A percentile compares a stretch with the other conserved stretches of the same genome.
These are phyloP conservation scores for Cordyceps tenuipes DNA, from an alignment of 2,329 filamentous ascomycete genomes.

Conservation along the genomic window DNA sequence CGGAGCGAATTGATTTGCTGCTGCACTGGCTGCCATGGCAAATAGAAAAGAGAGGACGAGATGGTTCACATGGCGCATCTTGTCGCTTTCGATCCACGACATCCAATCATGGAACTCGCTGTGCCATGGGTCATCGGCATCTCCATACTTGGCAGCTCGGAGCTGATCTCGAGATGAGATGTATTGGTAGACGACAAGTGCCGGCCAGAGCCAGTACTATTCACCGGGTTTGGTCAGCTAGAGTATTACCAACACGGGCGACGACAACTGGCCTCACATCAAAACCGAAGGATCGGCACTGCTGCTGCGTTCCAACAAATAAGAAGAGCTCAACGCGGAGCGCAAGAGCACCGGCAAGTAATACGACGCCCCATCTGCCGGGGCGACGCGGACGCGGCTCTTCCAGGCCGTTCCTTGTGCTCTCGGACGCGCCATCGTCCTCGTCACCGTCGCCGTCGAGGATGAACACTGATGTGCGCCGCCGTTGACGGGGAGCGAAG, in stretches of 20 bases:
- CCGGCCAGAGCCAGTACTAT: constrained; percentile 8
- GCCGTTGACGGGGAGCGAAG: not conserved
- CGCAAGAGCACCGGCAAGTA: constrained; percentile 36
- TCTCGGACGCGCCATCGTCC: too few species aligned
- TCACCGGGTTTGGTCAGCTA: too few species aligned
- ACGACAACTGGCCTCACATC: constrained; percentile 28
- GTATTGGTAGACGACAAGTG: constrained; percentile 32
- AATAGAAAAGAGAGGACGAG: constrained; percentile 26
- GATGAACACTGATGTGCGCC: not conserved
- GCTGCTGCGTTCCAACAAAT: constrained; percentile 36
- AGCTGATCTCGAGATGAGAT: constrained; percentile 38
- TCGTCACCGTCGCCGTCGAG: not conserved
- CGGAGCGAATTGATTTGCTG: constrained; percentile 29
- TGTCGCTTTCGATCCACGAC: constrained; percentile 38
- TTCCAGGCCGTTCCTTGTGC: not conserved
- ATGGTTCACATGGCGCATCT: constrained; percentile 27
- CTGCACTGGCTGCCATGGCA: constrained; percentile 36
- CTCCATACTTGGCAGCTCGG: constrained; percentile 24
- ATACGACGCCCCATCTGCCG: constrained; percentile 35
- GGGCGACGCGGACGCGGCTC: constrained; percentile 33
- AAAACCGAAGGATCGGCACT: constrained; percentile 42
- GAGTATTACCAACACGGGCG: not conserved
- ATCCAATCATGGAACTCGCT: constrained; percentile 39
- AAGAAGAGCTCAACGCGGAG: constrained; percentile 41
- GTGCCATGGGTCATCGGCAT: constrained; percentile 40